These are phyloP conservation scores for Aspergillus transmontanensis DNA, from an alignment of 2,329 filamentous ascomycete species.

Conservation along the genomic window DNA sequence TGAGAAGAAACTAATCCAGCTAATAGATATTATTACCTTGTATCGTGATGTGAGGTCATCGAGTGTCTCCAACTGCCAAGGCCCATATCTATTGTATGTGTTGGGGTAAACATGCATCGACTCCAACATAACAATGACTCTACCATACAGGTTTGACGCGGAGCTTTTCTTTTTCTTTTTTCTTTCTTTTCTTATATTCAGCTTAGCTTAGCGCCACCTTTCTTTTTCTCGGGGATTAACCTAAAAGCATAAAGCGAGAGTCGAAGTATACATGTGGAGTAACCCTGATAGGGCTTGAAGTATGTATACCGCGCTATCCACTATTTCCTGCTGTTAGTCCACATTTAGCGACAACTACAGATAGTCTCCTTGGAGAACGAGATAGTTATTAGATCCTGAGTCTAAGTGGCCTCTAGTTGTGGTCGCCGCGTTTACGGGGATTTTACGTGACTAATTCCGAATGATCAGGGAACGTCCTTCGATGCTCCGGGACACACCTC, in stretches of 20 bases:
- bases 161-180: neutral
- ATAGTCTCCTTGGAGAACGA: no score
- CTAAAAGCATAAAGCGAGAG: neutral
- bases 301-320: no score
- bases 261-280: neutral
- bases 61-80: conserved; percentile 13
- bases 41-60: neutral
- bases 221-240: neutral
- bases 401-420: no score
- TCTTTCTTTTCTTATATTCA: neutral
- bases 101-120: conserved; percentile 6
- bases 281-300: neutral
- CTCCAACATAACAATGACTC: conserved; percentile 1
- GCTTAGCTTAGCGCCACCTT: neutral
- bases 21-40: neutral
- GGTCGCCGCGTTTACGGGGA: no score
- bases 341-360: no score
- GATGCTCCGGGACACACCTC: no score
- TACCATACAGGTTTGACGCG: neutral
- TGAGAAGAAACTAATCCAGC: neutral
- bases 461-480: no score
- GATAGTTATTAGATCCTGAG: no score
- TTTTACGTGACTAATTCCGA: no score
- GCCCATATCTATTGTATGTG: neutral
- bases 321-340: no score